These are phyloP conservation scores for Globomyces sp. DNA, from an alignment of 371 early-diverging fungal species.

Conservation along the genomic window DNA sequence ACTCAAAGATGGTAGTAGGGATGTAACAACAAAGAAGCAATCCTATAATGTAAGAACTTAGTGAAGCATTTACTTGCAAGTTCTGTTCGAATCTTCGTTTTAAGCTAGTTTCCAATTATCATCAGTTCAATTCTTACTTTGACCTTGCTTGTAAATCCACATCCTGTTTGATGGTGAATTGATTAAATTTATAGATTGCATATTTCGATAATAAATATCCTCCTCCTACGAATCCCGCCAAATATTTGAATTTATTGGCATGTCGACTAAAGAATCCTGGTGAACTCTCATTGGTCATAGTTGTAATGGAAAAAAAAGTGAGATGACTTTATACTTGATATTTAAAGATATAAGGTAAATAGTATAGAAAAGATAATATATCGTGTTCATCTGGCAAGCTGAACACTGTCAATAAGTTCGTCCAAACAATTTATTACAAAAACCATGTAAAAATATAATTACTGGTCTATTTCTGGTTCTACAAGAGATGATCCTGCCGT, in stretches of 20 bases:
- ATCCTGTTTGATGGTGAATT: conserved; percentile 64
- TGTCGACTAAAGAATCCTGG: not conserved
- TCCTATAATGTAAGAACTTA: conserved; percentile 92
- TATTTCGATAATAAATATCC: conserved; percentile 72
- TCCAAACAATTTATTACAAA: no score
- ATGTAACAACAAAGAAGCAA: conserved; percentile 76
- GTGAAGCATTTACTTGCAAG: conserved; percentile 47
- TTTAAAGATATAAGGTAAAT: no score
- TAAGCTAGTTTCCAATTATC: conserved; percentile 55
- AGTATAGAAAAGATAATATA: no score
- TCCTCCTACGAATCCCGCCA: conserved; percentile 62
- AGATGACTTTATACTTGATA: no score
- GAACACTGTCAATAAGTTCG: no score
- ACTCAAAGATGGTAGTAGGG: conserved; percentile 75
- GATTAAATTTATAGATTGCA: conserved; percentile 66
- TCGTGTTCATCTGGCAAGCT: no score
- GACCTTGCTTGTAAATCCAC: conserved; percentile 68
- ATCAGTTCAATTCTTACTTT: conserved; percentile 56
- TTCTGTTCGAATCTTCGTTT: conserved; percentile 7
- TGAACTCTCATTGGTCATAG: no score
- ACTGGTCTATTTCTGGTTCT: not conserved
- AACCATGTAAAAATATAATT: not conserved
- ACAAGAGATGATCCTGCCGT: not conserved
- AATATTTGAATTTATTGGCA: not conserved
- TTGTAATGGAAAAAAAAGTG: no score